Conservation (phyloP, 495 filamentous ascomycete species). For the Podospora fimiseda region DNA sequence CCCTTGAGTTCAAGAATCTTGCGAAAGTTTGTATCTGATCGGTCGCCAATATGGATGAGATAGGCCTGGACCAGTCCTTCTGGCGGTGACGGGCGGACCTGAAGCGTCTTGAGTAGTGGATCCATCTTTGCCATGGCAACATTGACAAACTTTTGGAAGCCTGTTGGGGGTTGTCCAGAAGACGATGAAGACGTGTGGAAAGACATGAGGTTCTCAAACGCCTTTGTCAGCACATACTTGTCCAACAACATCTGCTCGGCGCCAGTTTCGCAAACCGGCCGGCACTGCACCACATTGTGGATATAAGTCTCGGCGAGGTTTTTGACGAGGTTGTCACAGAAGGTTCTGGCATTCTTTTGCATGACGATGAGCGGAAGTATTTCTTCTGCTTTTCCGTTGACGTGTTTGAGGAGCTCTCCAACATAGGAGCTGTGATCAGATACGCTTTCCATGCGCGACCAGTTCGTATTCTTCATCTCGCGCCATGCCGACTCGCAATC, state of each 20-base stretch:
- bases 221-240: slow-evolving; percentile 82
- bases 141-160: slow-evolving; percentile 84
- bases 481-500: slow-evolving; percentile 83
- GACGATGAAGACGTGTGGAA: slow-evolving; percentile 40
- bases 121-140: slow-evolving; percentile 80
- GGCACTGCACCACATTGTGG: slow-evolving; percentile 77
- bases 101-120: slow-evolving; percentile 89
- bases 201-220: slow-evolving; percentile 61
- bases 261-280: slow-evolving; percentile 83
- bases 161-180: slow-evolving; percentile 47
- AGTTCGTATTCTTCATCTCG: slow-evolving; percentile 96
- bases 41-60: slow-evolving; percentile 86
- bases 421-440: slow-evolving; percentile 94
- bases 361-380: slow-evolving; percentile 77
- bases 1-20: slow-evolving; percentile 94
- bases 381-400: slow-evolving; percentile 64
- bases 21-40: slow-evolving; percentile 87
- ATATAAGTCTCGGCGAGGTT: slow-evolving; percentile 73
- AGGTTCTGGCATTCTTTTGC: slow-evolving; percentile 87
- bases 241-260: slow-evolving; percentile 99
- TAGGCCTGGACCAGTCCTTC: slow-evolving; percentile 97
- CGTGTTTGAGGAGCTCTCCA: slow-evolving; percentile 63
- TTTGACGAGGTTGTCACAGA: slow-evolving; percentile 91
- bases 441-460: slow-evolving; percentile 90
- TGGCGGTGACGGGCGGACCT: slow-evolving; percentile 83